Evolutionary conservation across 352 stramenopile species (phyloP), one percentile per base, ranked within the genome.

Genomic region (Thalassiosira sp.): DNA sequence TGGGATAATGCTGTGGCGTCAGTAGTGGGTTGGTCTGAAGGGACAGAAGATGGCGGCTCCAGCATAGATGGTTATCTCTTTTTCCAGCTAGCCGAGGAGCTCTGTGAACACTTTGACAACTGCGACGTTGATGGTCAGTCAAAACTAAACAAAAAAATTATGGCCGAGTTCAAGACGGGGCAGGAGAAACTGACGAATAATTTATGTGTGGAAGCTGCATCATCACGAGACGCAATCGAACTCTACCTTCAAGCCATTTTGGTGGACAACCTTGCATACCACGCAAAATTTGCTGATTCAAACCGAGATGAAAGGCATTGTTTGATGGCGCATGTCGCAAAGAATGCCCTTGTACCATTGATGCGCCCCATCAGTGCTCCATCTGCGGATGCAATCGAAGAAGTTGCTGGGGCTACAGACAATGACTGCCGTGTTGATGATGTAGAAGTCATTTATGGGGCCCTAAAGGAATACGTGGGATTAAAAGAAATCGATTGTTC

Each of bases 51-150:
- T 35, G 56, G 72, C 33, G 59, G 56, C 31, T 77, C 68, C 16
- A 72, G 35, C n/a, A 60, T 59, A n/a, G 53, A 74, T 62, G 81
- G 81, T 24, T 74, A 83, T 31, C 68, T 88, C 0, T 58, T 91
- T 10, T 91, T 76, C 49, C 58, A 84, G 11, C 40, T 86, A 27
- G 84, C 86, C 11, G 79, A 91, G 45, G 72, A 87, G 24, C 27
- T 88, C 2, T 94, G 88, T 60, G 58, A 65, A 35, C 53, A 80
- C 37, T 94, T 89, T 69, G 69, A 76, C 46, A 87, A 54, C 3
- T 94, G 88, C 31, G 69, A 85, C 15, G 42, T 56, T 8, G 37
- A 73, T 59, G 77, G 60, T 2, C 46, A 72, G 7, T 75, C 74
- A 13, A 22, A 57, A 11, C 67, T 84, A 13, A 85, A 83, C 43